Conservation (phyloP, 768 basidiomycete genomes). For the Daedalea quercina region DNA sequence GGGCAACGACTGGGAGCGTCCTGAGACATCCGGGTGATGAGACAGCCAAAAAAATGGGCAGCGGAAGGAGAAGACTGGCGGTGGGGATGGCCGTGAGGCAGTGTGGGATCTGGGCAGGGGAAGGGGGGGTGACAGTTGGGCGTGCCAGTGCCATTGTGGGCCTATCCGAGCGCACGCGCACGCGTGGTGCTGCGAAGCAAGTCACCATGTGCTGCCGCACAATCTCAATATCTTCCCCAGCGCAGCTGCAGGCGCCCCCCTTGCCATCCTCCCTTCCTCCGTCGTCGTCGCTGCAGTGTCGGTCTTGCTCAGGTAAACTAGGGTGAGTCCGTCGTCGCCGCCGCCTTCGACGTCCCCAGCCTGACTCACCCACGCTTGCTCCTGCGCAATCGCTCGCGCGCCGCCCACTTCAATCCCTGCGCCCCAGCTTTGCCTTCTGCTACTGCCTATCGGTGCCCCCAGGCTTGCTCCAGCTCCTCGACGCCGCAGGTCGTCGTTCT, state of each 20-base stretch:
- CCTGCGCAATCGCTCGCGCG: constrained; percentile 12
- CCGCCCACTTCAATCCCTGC: constrained; percentile 17
- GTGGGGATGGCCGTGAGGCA: background rate
- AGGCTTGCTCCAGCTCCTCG: constrained; percentile 20
- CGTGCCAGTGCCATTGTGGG: constrained; percentile 2
- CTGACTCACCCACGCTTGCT: constrained; percentile 1
- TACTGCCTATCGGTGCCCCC: constrained; percentile 23
- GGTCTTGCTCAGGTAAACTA: constrained; percentile 9
- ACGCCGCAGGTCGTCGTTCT: constrained; percentile 18
- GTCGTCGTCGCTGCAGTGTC: constrained; percentile 3
- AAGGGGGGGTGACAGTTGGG: background rate
- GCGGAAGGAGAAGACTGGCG: background rate
- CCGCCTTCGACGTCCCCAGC: background rate
- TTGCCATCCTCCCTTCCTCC: constrained; percentile 11
- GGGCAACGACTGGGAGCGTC: too few species aligned
- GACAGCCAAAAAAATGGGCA: background rate
- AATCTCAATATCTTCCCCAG: constrained; percentile 11
- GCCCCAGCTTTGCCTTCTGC: constrained; percentile 22
- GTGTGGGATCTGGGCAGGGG: background rate
- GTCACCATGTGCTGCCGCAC: constrained; percentile 15
- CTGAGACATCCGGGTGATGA: too few species aligned
- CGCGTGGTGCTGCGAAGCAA: constrained; percentile 15
- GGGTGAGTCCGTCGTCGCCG: background rate
- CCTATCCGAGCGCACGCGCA: constrained; percentile 9
- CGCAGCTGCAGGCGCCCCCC: constrained; percentile 8